These are phyloP conservation scores for Kodamaea laetipori DNA, from an alignment of 805 yeast genomes.

Conservation along the genomic window DNA sequence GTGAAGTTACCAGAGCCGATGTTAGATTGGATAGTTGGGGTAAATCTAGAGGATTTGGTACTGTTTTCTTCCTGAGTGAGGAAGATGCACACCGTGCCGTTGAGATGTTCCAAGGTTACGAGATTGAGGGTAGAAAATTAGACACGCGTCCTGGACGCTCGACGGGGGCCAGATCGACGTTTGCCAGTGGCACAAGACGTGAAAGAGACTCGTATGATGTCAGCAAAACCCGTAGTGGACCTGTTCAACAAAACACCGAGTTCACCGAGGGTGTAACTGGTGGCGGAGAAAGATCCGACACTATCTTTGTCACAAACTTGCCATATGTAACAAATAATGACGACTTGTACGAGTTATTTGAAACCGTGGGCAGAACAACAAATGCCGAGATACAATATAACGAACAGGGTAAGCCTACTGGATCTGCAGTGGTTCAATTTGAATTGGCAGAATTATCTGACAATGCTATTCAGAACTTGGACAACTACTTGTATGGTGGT, in stretches of 20 bases:
- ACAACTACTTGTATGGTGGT: slow-evolving; percentile 83
- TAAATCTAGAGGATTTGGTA: slow-evolving; percentile 84
- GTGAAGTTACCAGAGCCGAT: slow-evolving; percentile 81
- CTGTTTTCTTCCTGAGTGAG: slow-evolving; percentile 64
- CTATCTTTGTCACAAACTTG: slow-evolving; percentile 70
- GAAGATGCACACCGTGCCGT: slow-evolving; percentile 77
- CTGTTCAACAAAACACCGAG: slow-evolving; percentile 43
- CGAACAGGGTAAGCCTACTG: slow-evolving; percentile 67
- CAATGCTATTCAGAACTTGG: slow-evolving; percentile 70
- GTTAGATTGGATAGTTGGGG: slow-evolving; percentile 67
- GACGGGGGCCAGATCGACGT: neutral
- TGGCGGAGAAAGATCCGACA: slow-evolving; percentile 51
- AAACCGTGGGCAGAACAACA: slow-evolving; percentile 73
- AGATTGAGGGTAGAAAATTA: slow-evolving; percentile 71
- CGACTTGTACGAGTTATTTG: slow-evolving; percentile 83
- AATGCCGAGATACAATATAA: slow-evolving; percentile 72
- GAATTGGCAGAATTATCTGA: slow-evolving; percentile 68
- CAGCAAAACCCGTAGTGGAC: slow-evolving; percentile 11
- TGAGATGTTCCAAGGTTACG: slow-evolving; percentile 65
- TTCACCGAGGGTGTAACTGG: slow-evolving; percentile 70
- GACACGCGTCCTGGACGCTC: slow-evolving; percentile 74
- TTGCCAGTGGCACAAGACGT: slow-evolving; percentile 15
- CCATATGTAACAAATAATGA: slow-evolving; percentile 88
- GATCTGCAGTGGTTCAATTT: slow-evolving; percentile 84
- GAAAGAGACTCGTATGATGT: slow-evolving; percentile 18